Percentiles rank a stretch among this genome's conserved stretches.
Conservation (phyloP, 2,329 filamentous ascomycete species). For the Colletotrichum caudatum region DNA sequence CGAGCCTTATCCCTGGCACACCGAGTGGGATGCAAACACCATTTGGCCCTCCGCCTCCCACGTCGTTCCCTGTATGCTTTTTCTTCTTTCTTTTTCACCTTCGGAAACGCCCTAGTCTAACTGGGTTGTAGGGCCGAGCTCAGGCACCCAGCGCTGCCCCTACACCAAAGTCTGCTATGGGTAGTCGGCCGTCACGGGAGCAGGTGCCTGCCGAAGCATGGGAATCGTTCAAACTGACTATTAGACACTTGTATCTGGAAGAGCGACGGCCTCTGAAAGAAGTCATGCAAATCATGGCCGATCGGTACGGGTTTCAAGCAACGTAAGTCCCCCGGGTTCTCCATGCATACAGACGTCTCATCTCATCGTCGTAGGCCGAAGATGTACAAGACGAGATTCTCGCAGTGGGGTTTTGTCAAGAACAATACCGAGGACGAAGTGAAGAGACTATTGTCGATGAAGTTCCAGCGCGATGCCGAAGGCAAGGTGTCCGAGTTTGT, state of each 20-base stretch:
- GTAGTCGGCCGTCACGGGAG: constrained; percentile 55
- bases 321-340: constrained; percentile 55
- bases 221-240: constrained; percentile 61
- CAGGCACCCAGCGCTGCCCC: constrained; percentile 41
- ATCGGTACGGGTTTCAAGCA: constrained; percentile 61
- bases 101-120: constrained; percentile 19
- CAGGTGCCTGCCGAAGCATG: constrained; percentile 60
- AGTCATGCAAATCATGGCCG: constrained; percentile 64
- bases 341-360: neutral
- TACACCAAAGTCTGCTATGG: constrained; percentile 48
- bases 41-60: constrained; percentile 37
- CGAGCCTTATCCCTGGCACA: constrained; percentile 27
- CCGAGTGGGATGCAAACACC: constrained; percentile 34
- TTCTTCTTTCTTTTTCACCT: neutral
- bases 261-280: constrained; percentile 64
- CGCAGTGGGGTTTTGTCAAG: constrained; percentile 67
- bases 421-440: constrained; percentile 67
- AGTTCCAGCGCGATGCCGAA: constrained; percentile 64
- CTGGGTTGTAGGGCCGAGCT: constrained; percentile 32
- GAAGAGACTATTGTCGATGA: constrained; percentile 62
- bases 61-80: constrained; percentile 38
- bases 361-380: constrained; percentile 56
- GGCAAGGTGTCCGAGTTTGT: constrained; percentile 66
- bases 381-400: constrained; percentile 69
- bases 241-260: constrained; percentile 60